Base-by-base conservation (phyloP, 176 grass and related monocot species). In the Thinopyrum elongatum region DNA sequence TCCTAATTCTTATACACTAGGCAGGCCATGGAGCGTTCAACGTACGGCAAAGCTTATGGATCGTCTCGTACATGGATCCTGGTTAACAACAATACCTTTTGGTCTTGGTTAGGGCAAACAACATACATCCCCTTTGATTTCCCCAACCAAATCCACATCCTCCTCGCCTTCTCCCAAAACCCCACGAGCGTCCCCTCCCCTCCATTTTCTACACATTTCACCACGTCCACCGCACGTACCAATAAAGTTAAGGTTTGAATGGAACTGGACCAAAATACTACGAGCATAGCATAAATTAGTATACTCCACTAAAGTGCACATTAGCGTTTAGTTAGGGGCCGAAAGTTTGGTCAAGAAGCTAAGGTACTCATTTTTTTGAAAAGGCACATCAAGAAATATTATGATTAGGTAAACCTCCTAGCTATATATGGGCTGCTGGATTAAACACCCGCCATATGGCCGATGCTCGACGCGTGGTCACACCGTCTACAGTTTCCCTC, bases 51-150 rank as follows among this genome's bases (percentile, higher is more conserved):
- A 75, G 42, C 25, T 26, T 25, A 49, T 74, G 73, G 73, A 71
- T 51, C 47, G 15, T 51, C 16, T 39, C 65, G 17, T 69, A 29
- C 65, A 21, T 71, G 34, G 69, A 76, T 76, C 46, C 73, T 21
- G 22, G 74, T 76, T 76, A 76, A 76, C 12, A 61, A 26, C 33
- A 26, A 15, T 78, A 78, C n/a, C 59, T 41, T 27, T 41, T 26
- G 8, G 6, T 55, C 29, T 57, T 57, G 65, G 64, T 25, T 63
- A 63, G 58, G 22, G 25, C 77, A 59, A 77, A 79, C 81, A 84
- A 80, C 81, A 90, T 33, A 83, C 84, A 82, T 65, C 51, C 79
- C 49, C 84, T 86, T 90, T 13, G 84, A 83, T 79, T 79, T 83
- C 65, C 65, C 38, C 83, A 62, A 90, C 31, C 35, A 81, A 80